Percentiles rank a stretch among this genome's conserved stretches.
Conservation (phyloP, 306 rosid species). For the Pterocarpus santalinus region DNA sequence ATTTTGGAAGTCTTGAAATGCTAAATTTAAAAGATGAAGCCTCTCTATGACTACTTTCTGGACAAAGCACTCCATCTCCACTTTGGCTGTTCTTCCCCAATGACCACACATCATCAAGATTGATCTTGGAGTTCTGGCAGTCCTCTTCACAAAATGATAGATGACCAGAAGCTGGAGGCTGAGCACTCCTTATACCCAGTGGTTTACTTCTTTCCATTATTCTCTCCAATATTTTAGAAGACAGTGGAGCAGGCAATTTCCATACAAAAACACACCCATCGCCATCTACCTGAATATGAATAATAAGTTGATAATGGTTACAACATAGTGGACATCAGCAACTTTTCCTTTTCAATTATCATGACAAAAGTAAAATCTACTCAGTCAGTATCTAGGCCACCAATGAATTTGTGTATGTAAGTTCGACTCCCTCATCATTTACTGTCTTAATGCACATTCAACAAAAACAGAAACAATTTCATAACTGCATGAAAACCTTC, state of each 20-base stretch:
- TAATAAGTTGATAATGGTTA: constrained; percentile 29
- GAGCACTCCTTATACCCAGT: constrained; percentile 58
- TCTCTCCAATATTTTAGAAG: constrained; percentile 69
- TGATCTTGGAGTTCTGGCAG: constrained; percentile 45
- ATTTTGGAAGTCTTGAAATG: constrained; percentile 79
- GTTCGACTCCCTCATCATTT: not conserved
- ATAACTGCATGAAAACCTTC: not conserved
- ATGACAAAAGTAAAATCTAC: constrained; percentile 33
- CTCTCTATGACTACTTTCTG: constrained; percentile 49
- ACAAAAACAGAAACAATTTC: not conserved
- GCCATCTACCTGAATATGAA: constrained; percentile 73
- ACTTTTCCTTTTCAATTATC: constrained; percentile 17
- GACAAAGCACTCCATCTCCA: constrained; percentile 41
- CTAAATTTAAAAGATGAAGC: constrained; percentile 71
- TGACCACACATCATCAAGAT: constrained; percentile 40
- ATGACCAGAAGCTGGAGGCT: constrained; percentile 47
- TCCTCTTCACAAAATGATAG: constrained; percentile 50
- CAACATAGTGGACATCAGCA: constrained; percentile 30
- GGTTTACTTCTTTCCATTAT: constrained; percentile 55
- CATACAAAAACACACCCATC: constrained; percentile 79
- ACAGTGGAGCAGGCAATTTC: constrained; percentile 71
- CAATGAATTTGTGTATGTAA: not conserved
- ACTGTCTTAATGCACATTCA: not conserved
- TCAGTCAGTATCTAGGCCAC: not conserved
- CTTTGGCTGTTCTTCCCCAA: constrained; percentile 42